These are phyloP conservation scores for Thuidium tamariscinum DNA, from an alignment of 225 moss, liverwort and hornwort genomes.

Conservation along the genomic window DNA sequence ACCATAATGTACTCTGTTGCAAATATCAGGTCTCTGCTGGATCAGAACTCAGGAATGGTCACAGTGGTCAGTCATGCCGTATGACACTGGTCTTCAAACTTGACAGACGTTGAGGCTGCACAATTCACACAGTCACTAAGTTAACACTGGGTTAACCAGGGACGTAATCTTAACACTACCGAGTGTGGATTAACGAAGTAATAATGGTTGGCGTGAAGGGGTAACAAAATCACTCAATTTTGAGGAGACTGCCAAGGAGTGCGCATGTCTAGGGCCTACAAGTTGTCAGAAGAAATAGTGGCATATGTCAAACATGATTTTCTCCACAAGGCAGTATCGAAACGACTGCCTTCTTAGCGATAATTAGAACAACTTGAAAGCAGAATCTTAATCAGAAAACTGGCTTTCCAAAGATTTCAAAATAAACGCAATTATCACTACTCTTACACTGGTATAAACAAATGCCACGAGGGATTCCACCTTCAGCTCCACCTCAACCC, in stretches of 20 bases:
- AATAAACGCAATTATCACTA: background rate
- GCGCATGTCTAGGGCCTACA: background rate
- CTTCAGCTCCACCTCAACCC: background rate
- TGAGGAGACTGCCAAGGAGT: background rate
- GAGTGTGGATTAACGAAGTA: background rate
- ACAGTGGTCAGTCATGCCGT: background rate
- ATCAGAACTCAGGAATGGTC: background rate
- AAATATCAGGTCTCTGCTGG: background rate
- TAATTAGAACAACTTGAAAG: background rate
- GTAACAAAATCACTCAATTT: background rate
- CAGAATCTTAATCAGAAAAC: background rate
- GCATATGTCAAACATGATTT: background rate
- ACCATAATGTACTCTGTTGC: constrained; percentile 9
- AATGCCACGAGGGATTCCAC: background rate
- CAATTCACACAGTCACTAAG: background rate
- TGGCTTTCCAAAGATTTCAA: background rate
- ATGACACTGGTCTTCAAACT: background rate
- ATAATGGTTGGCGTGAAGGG: background rate
- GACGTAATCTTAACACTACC: background rate
- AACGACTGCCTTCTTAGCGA: background rate
- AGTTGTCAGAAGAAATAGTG: background rate
- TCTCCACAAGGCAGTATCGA: background rate
- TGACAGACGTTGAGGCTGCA: background rate
- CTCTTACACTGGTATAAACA: background rate
- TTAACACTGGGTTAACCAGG: background rate